Evolutionary conservation across 2,329 filamentous ascomycete genomes (phyloP).

Genomic region (Xylariaceae sp.): DNA sequence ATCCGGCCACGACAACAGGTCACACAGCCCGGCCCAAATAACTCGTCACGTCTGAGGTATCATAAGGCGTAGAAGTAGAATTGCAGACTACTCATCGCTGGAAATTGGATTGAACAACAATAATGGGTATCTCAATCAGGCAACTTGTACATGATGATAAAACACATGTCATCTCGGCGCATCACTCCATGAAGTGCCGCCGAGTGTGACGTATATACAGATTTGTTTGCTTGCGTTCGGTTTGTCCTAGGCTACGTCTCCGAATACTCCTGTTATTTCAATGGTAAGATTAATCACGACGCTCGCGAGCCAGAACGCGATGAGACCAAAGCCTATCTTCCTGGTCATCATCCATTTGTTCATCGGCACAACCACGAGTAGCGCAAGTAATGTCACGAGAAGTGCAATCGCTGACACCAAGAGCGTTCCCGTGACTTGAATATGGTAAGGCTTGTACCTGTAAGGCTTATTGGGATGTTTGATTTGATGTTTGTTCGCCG

Average conservation of each 20-base stretch:
- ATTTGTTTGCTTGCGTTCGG: conserved; percentile 7
- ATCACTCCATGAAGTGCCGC: not conserved
- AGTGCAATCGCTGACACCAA: conserved; percentile 83
- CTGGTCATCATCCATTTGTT: conserved; percentile 84
- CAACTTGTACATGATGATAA: conserved; percentile 6
- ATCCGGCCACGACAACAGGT: conserved; percentile 4
- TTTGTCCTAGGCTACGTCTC: conserved; percentile 30
- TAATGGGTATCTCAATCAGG: conserved; percentile 3
- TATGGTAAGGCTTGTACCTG: conserved; percentile 71
- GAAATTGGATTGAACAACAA: conserved; percentile 1
- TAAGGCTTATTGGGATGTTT: conserved; percentile 64
- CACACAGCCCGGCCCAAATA: conserved; percentile 1
- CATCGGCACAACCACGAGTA: conserved; percentile 77
- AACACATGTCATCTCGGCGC: not conserved
- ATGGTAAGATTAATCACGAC: conserved; percentile 78
- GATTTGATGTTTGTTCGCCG: conserved; percentile 60
- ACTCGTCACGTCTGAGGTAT: conserved; percentile 1
- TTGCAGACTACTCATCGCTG: not conserved
- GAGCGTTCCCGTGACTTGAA: conserved; percentile 80
- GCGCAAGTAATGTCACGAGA: conserved; percentile 70
- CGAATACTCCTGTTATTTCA: conserved; percentile 62
- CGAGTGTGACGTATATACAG: conserved; percentile 12
- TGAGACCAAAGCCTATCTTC: conserved; percentile 75
- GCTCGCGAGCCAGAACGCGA: conserved; percentile 75
- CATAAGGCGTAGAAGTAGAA: not conserved